Evolutionary conservation across 2,329 filamentous ascomycete species (phyloP), one percentile per base, ranked within the genome.

Genomic region (Ceratocystis destructans): DNA sequence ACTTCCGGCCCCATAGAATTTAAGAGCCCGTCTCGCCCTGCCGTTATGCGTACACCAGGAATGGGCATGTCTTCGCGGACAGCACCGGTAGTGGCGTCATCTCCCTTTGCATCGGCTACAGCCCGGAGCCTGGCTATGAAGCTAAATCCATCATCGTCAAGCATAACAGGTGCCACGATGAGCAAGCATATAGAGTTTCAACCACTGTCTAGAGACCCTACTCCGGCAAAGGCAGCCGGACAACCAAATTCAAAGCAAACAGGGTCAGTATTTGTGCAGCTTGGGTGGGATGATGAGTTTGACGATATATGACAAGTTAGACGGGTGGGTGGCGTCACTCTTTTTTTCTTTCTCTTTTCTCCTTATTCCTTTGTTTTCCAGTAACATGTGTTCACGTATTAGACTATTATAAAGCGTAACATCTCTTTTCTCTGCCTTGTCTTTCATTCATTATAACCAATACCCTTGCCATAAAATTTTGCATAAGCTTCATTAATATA

Each of bases 261-360:
- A 20, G 68, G 74, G 69, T 80, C 79, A 10, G 80, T 85, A 64
- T 85, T 81, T 70, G 76, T 82, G 70, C 75, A 75, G 69, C 72
- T 85, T 53, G 82, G 83, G 59, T 85, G 83, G 83, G 81, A 84
- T 71, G 78, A 83, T 68, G 81, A 84, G 68, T 75, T 78, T 71
- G 79, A 83, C 71, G 76, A 78, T 72, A 72, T 77, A 73, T 75
- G 68, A 66, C 25, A 3, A 65, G 25, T 44, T 48, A 37, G 33
- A 33, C 37, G 28, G 25, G 70, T 71, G 20, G 70, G 61, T 6
- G 61, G 22, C 20, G 33, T 33, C 15, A 64, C 44, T 20, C 22
- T 65, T 41, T 59, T 37, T 46, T 62, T 45, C 57, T 61, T 55
- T 10, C 1, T 37, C n/a, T 53, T 61, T 8, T 62, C 44, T 50